Conservation (phyloP, 306 rosid genomes). For the Luffa acutangula region DNA sequence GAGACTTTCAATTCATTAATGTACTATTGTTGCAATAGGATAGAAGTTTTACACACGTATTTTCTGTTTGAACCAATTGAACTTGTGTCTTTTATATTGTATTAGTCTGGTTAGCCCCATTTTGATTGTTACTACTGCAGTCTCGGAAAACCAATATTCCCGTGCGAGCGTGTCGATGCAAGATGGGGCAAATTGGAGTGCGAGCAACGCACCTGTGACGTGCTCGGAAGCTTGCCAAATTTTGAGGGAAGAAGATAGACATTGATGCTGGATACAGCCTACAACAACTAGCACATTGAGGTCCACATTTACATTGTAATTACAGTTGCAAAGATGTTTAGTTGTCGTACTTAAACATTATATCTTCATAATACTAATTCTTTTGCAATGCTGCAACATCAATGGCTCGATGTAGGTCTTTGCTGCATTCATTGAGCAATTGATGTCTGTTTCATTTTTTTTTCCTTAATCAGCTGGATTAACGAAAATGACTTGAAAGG, state of each 20-base stretch:
- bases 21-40: neutral
- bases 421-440: neutral
- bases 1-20: neutral
- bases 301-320: neutral
- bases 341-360: neutral
- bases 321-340: neutral
- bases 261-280: neutral
- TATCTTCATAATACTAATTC: neutral
- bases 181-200: slow-evolving; percentile 96
- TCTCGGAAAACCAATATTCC: slow-evolving; percentile 60
- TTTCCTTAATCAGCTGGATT: neutral
- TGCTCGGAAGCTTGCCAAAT: slow-evolving; percentile 35
- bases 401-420: neutral
- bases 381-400: neutral
- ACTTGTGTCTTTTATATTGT: neutral
- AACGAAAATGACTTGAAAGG: neutral
- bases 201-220: slow-evolving; percentile 56
- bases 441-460: neutral
- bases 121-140: slow-evolving; percentile 25
- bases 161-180: slow-evolving; percentile 79
- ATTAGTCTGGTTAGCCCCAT: neutral
- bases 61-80: slow-evolving; percentile 2
- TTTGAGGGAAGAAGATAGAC: slow-evolving; percentile 21
- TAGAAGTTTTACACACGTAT: neutral
- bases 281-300: neutral